Base-by-base conservation (phyloP, 768 basidiomycete species). In the Podaxis sp. region DNA sequence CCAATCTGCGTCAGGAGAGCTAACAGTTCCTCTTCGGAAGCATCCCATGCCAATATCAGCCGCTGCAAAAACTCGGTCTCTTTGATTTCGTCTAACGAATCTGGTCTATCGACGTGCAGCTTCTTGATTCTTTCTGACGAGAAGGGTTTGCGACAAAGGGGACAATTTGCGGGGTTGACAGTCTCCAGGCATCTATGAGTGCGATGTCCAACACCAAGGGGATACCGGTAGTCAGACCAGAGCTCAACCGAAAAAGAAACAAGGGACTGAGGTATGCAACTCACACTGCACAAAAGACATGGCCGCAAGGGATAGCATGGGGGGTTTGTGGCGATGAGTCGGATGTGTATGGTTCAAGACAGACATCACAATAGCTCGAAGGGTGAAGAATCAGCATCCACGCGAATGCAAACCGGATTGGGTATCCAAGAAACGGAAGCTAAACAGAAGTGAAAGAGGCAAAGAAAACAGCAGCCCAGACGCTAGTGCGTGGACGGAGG, bases 321-420 rank as follows among this genome's bases (percentile, higher is more conserved):
- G 89, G 90, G 52, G 82, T 77, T 68, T 80, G 80, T 46, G 76
- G 73, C 41, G 78, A 71, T 25, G 77, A 77, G 43, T 82, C 76
- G 75, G 82, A 85, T 47, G 80, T 73, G 71, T 89, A 90, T 27
- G 77, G 74, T 59, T 89, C 87, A 63, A 89, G 77, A 72, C 90
- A 92, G 66, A 92, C 85, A 72, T 92, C 90, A 77, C 90, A 92
- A 64, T 79, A 81, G 68, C 88, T 90, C 38, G 85, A 80, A 4
- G 88, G 80, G 73, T 91, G 88, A 25, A 90, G 77, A 65, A 88
- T 79, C 69, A 92, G 78, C 77, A 80, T 79, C 47, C 61, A 62
- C 29, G 55, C 7, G 22, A 36, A 43, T 22, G 27, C 1, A 33
- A 33, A 46, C 3, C 12, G 29, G 17, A 33, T 9, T n/a, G 41